Base-by-base conservation (phyloP, 768 basidiomycete species). In the Auriscalpium vulgare region DNA sequence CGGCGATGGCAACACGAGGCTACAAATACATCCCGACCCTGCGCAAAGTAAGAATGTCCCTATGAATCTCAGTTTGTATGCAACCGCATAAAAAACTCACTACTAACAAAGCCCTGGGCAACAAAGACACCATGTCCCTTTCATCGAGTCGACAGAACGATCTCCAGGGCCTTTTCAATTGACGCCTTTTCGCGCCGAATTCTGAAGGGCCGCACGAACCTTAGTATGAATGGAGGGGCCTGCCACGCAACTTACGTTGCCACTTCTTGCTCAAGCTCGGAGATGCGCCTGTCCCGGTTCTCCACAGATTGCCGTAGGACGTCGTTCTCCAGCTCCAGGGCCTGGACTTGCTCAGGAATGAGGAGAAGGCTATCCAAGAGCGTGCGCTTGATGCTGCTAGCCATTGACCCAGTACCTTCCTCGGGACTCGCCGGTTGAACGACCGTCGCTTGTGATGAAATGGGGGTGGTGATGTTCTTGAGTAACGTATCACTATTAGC, bases 241-340 rank as follows among this genome's bases (percentile, higher is more conserved):
- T 51, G 53, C 21, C 54, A 56, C 51, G 8, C 47, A 21, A 21
- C 61, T 50, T 49, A 64, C 65, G 43, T 46, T 34, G 52, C 53
- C 10, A 54, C 53, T 37, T 62, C 55, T 35, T 47, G 46, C 54
- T 61, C 55, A 23, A 62, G 54, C 43, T 61, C 50, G 11, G 35
- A 40, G 37, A 65, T 64, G 37, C 51, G 57, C 38, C 50, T 57
- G 8, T 47, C 49, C 54, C 60, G 64, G 47, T 47, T 29, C n/a
- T 56, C 59, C 29, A 29, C 4, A 29, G 29, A 29, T 4, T 29
- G 29, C 29, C 29, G 29, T 29, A 29, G 13, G 8, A 43, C 40
- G 3, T 43, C 40, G 8, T 43, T 43, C 14, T 17, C 17, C 40
- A 13, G 40, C 40, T 43, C 40, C 14, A 43, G 40, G 17, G 40